phyloP scores from a whole-genome alignment of 163 green algal species.

The Prototheca cutis region DNA sequence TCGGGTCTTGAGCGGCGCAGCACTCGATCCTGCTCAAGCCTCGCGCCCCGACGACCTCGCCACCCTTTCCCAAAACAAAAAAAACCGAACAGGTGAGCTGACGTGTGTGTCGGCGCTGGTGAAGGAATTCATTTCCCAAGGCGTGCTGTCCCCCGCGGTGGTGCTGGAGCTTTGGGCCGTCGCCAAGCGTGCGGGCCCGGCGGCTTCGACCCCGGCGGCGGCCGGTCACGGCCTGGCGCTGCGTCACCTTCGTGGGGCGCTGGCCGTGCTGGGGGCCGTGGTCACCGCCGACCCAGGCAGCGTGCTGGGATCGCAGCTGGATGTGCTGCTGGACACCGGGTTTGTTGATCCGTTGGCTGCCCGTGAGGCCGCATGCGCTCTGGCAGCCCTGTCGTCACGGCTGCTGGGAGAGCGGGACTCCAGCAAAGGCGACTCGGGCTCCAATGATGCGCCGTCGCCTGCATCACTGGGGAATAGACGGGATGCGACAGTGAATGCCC shows the following conservation, averaged over 20 bases:
- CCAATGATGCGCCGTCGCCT: too few species aligned
- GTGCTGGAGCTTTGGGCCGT: constrained; percentile 31
- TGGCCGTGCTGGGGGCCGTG: constrained; percentile 50
- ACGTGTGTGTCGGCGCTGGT: constrained; percentile 59
- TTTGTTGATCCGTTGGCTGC: too few species aligned
- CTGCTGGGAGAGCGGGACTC: too few species aligned
- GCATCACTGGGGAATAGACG: too few species aligned
- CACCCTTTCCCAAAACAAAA: too few species aligned
- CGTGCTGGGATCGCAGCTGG: constrained; percentile 31
- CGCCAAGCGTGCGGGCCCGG: background rate
- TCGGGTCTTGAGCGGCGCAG: too few species aligned
- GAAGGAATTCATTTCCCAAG: constrained; percentile 27
- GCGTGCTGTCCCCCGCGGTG: constrained; percentile 22
- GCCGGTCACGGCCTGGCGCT: constrained; percentile 15
- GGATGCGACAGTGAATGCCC: too few species aligned
- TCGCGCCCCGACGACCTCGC: too few species aligned
- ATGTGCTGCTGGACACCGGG: constrained; percentile 36
- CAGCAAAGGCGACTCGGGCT: too few species aligned
- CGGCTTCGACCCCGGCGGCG: background rate
- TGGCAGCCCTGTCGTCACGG: too few species aligned
- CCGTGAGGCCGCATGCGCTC: too few species aligned
- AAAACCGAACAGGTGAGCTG: constrained; percentile 68
- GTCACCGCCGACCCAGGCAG: constrained; percentile 26
- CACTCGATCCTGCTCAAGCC: too few species aligned
- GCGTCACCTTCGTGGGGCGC: constrained; percentile 23